A percentile compares a stretch with the other conserved stretches of the same genome.
Evolutionary conservation across 495 filamentous ascomycete genomes (phyloP).

Genomic region (Talaromyces stipitatus): DNA sequence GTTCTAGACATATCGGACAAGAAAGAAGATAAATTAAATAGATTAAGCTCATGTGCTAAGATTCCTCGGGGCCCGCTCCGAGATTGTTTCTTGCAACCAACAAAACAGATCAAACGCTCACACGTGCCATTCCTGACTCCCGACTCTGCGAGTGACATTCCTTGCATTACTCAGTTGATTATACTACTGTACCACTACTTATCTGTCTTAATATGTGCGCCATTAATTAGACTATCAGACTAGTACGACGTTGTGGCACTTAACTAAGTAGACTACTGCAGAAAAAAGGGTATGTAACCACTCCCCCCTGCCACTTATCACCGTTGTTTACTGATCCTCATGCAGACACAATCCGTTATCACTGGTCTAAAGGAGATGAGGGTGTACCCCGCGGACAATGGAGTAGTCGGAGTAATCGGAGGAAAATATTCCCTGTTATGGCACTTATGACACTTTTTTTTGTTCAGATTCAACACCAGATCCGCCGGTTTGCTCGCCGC

Average conservation of each 20-base stretch:
- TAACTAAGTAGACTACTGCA: background rate
- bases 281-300: background rate
- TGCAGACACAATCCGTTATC: background rate
- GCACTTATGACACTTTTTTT: background rate
- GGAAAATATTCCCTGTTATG: too few relatives aligned
- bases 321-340: background rate
- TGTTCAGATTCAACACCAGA: background rate
- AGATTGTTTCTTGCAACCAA: background rate
- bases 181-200: background rate
- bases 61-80: background rate
- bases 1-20: background rate
- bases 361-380: background rate
- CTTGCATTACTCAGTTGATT: background rate
- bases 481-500: background rate
- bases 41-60: background rate
- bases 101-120: background rate
- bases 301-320: background rate
- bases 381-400: background rate
- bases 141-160: background rate
- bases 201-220: background rate
- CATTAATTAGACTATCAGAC: background rate
- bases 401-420: too few relatives aligned
- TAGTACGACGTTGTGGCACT: background rate
- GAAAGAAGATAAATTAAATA: background rate
- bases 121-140: background rate